A percentile compares a stretch with the other conserved stretches of the same genome.
Conservation (phyloP, 441 rosid genomes). For the Croton setiger region DNA sequence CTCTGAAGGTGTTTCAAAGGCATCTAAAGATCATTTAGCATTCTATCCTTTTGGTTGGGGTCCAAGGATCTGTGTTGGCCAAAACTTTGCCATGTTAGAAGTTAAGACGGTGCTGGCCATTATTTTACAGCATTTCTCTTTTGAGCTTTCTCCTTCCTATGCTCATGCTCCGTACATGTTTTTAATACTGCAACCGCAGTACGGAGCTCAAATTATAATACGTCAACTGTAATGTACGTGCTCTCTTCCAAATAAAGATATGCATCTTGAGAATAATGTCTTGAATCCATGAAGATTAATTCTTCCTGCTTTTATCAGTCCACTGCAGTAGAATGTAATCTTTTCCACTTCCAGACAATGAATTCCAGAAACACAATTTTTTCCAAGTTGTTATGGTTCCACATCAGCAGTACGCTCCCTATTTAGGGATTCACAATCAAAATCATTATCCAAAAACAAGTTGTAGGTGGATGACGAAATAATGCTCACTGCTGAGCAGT, state of each 20-base stretch:
- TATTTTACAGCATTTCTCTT: slow-evolving; percentile 41
- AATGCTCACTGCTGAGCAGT: background rate
- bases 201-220: slow-evolving; percentile 45
- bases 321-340: background rate
- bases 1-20: slow-evolving; percentile 40
- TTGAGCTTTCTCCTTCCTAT: slow-evolving; percentile 47
- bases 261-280: background rate
- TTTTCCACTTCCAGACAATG: background rate
- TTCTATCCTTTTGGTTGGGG: slow-evolving; percentile 51
- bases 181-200: slow-evolving; percentile 46
- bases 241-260: background rate
- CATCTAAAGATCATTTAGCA: slow-evolving; percentile 33
- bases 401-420: too few species aligned
- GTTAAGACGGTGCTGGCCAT: slow-evolving; percentile 45
- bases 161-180: slow-evolving; percentile 46
- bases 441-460: too few species aligned
- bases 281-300: background rate
- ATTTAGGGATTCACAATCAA: too few species aligned
- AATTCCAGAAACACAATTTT: background rate
- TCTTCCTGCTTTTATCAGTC: background rate
- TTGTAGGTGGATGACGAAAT: too few species aligned
- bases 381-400: too few species aligned
- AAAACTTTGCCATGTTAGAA: slow-evolving; percentile 46
- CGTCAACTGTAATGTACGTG: slow-evolving; percentile 20
- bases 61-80: slow-evolving; percentile 46